Evolutionary conservation across 345 rosid genomes (phyloP).

Genomic region (Syzygium aqueum): DNA sequence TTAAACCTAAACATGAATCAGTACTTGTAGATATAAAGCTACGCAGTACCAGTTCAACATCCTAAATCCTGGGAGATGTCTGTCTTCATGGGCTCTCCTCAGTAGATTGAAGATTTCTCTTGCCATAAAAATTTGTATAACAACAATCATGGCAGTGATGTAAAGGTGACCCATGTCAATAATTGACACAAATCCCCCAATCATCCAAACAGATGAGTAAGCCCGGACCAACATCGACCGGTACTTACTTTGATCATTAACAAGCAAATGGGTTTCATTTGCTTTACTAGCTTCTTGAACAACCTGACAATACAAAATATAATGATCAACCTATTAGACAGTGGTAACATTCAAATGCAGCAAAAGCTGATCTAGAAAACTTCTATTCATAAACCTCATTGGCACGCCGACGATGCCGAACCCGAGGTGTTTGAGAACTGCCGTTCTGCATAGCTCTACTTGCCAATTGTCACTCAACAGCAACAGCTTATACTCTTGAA

Average conservation of each 20-base stretch:
- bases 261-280: conserved; percentile 54
- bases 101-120: conserved; percentile 81
- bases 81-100: conserved; percentile 83
- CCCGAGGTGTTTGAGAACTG: conserved; percentile 41
- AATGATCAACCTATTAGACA: not conserved
- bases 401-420: conserved; percentile 63
- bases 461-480: not conserved
- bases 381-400: conserved; percentile 37
- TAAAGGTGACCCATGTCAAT: conserved; percentile 96
- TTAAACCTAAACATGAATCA: not conserved
- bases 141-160: conserved; percentile 93
- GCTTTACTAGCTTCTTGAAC: conserved; percentile 41
- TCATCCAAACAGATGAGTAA: conserved; percentile 84
- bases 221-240: conserved; percentile 72
- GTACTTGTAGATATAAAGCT: not conserved
- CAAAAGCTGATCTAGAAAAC: not conserved
- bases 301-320: conserved; percentile 24
- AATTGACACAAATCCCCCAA: conserved; percentile 64
- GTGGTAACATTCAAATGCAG: not conserved
- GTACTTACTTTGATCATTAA: conserved; percentile 68
- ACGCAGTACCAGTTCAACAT: conserved; percentile 64
- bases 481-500: not conserved
- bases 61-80: conserved; percentile 77
- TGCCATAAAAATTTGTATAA: conserved; percentile 91
- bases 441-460: conserved; percentile 44